These are phyloP conservation scores for Skeletonema potamos DNA, from an alignment of 108 stramenopile genomes.

Conservation along the genomic window DNA sequence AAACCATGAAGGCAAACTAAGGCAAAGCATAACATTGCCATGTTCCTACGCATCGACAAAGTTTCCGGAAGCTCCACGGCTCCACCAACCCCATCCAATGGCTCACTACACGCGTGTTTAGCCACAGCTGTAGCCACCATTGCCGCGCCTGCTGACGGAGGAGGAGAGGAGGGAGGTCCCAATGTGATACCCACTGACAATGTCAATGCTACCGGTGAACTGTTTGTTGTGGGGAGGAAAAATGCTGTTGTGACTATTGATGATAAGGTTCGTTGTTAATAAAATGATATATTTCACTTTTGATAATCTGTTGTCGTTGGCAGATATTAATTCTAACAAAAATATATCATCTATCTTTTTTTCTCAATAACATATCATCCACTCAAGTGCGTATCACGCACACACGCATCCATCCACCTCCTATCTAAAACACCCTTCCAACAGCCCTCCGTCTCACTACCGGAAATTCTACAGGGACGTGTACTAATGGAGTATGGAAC, in stretches of 20 bases:
- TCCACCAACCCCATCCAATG: constrained; percentile 8
- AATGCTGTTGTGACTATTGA: constrained; percentile 22
- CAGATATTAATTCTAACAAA: not conserved
- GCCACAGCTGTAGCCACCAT: constrained; percentile 18
- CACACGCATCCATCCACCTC: constrained; percentile 34
- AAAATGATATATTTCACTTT: not conserved
- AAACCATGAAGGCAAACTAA: too few relatives aligned
- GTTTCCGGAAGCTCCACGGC: constrained; percentile 18
- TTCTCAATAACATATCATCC: not conserved
- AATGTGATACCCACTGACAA: not conserved
- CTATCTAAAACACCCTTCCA: constrained; percentile 12
- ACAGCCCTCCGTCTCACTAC: too few relatives aligned
- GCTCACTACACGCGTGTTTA: constrained; percentile 40
- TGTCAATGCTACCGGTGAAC: constrained; percentile 16
- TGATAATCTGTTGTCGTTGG: not conserved
- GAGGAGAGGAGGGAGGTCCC: not conserved
- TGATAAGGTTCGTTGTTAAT: constrained; percentile 17
- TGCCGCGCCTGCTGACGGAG: not conserved
- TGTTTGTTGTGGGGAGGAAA: constrained; percentile 41
- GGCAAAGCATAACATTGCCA: not conserved
- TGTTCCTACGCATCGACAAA: constrained; percentile 45
- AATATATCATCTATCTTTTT: too few relatives aligned
- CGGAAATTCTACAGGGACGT: not conserved
- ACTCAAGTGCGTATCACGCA: constrained; percentile 47
- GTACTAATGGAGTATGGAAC: constrained; percentile 31